These are phyloP conservation scores for Coniosporium apollinis DNA, from an alignment of 495 filamentous ascomycete genomes.

Conservation along the genomic window DNA sequence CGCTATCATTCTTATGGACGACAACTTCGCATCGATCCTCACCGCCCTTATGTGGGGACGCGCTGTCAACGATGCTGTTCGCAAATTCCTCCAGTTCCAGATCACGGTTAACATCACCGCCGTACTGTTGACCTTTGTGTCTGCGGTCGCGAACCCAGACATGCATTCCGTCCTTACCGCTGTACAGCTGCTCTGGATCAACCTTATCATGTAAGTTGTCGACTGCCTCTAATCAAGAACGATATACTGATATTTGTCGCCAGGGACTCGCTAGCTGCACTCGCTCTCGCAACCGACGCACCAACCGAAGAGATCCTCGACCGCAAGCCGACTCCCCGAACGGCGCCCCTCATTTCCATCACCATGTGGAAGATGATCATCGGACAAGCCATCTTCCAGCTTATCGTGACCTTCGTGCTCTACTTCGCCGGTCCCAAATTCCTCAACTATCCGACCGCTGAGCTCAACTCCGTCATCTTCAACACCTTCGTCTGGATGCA, in stretches of 20 bases:
- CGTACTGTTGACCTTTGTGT: constrained; percentile 68
- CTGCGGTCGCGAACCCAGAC: constrained; percentile 46
- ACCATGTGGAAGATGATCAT: constrained; percentile 95
- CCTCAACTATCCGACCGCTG: constrained; percentile 52
- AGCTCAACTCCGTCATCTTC: constrained; percentile 86
- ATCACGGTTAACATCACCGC: constrained; percentile 85
- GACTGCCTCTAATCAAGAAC: too few species aligned
- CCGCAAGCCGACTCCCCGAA: constrained; percentile 61
- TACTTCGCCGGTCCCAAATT: constrained; percentile 55
- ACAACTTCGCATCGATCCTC: constrained; percentile 82
- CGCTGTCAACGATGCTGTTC: constrained; percentile 74
- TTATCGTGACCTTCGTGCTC: constrained; percentile 60
- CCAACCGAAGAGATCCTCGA: constrained; percentile 53
- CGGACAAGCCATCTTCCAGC: constrained; percentile 75
- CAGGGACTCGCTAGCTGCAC: constrained; percentile 78
- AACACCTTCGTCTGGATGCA: constrained; percentile 95
- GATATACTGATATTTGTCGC: not conserved
- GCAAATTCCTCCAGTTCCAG: constrained; percentile 90
- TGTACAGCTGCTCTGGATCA: constrained; percentile 82
- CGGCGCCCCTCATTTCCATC: constrained; percentile 55
- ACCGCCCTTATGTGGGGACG: constrained; percentile 80
- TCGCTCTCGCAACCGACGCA: constrained; percentile 73
- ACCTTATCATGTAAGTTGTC: constrained; percentile 78
- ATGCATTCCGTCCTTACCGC: constrained; percentile 65
- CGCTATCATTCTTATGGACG: constrained; percentile 87